Evolutionary conservation across 179 eudicot genomes (phyloP), one percentile per base, ranked within the genome.

Genomic region (Camellia oleifera): DNA sequence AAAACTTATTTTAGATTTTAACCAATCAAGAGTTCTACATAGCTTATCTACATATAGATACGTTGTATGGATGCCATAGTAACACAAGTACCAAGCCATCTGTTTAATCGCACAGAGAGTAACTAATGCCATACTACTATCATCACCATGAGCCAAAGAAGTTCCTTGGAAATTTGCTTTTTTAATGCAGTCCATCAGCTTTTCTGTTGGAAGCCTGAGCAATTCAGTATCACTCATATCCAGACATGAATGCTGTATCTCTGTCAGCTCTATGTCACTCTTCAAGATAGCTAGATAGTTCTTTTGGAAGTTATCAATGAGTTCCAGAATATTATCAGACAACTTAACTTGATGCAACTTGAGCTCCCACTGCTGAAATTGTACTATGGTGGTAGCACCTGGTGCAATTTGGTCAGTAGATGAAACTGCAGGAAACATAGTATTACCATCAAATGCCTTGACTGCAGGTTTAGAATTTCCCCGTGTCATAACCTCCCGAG

Each of bases 1-100:
- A 76, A 52, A 84, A 80, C 79, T 74, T 67, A 92, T 68, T 86
- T 80, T 88, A 53, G 82, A 45, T 80, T 81, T 86, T 69, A 86
- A 79, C 76, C 48, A 75, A 80, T 83, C 83, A 69, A 86, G 77
- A 26, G 65, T 80, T 72, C 81, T 84, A 80, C 77, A 66, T 78
- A 92, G 79, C 78, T 85, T 84, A 74, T 80, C 78, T 4, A 81
- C n/a, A 76, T 88, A 87, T 17, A 77, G 81, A 83, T 86, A 82
- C 20, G 90, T 83, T 40, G 79, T 72, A 73, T 88, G 82, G 83
- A 92, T 83, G 40, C 97, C 97, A 81, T 67, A 89, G 82, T 81
- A 88, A 81, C 90, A 88, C 63, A 92, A 83, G 86, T 89, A 90
- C 90, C 90, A 92, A 69, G 89, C 83, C 91, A 91, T 89, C 80